Percentiles rank a stretch among this genome's conserved stretches.
Conservation (phyloP, 2,329 filamentous ascomycete genomes). For the Claviceps digitariae region DNA sequence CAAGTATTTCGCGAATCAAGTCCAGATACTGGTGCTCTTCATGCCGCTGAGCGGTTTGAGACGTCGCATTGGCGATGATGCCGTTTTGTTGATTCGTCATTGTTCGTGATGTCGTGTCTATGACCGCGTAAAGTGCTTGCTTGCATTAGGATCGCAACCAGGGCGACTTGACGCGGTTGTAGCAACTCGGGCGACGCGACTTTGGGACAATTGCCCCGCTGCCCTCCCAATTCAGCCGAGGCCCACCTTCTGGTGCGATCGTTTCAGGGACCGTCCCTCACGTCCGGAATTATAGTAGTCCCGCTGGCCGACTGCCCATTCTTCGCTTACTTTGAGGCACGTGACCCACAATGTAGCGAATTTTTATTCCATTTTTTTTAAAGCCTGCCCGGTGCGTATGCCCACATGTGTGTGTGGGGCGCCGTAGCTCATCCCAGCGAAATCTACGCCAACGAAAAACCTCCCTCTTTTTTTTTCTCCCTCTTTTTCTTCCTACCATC, state of each 20-base stretch:
- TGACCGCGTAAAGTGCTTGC: slow-evolving; percentile 3
- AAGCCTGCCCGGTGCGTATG: not conserved
- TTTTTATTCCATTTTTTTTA: not conserved
- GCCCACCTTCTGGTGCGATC: not conserved
- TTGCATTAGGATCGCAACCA: not conserved
- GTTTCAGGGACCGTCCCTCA: not conserved
- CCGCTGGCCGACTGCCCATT: not conserved
- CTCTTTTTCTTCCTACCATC: slow-evolving; percentile 14
- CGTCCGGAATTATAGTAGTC: not conserved
- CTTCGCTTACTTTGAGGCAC: slow-evolving; percentile 12
- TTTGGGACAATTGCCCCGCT: not conserved
- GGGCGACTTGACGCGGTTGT: not conserved
- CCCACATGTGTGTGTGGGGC: not conserved
- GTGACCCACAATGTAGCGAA: slow-evolving; percentile 14
- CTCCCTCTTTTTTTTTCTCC: slow-evolving; percentile 2
- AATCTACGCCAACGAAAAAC: slow-evolving; percentile 9
- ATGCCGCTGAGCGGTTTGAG: slow-evolving; percentile 28
- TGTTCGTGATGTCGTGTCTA: not conserved
- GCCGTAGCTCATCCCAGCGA: slow-evolving; percentile 8
- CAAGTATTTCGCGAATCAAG: slow-evolving; percentile 73
- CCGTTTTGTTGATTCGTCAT: slow-evolving; percentile 1
- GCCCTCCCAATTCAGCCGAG: not conserved
- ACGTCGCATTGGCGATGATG: not conserved
- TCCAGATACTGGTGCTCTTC: slow-evolving; percentile 93
- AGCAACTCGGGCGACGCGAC: slow-evolving; percentile 3